Evolutionary conservation across 768 basidiomycete genomes (phyloP).

Genomic region (Flagelloscypha sp.): DNA sequence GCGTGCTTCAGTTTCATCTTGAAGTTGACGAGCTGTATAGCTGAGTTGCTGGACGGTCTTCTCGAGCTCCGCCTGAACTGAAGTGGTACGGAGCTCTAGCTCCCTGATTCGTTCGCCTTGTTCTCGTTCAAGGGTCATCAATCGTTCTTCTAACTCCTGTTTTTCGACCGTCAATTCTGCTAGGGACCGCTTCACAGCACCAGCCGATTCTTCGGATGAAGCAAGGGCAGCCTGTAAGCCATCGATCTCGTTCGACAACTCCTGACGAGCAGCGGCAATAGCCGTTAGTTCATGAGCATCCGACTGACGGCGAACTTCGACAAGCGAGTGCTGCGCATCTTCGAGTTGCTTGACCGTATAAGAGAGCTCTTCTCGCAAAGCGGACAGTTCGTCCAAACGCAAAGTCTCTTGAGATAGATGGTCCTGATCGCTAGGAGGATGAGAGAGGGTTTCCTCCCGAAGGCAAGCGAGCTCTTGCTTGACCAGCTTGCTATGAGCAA

Average conservation of each 20-base stretch:
- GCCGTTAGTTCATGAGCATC: no score
- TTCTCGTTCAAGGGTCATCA: no score
- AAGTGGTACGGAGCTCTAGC: background rate
- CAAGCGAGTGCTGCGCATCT: constrained; percentile 10
- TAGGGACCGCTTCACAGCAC: background rate
- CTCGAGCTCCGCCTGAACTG: constrained; percentile 3
- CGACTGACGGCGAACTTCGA: no score
- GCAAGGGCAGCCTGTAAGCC: constrained; percentile 14
- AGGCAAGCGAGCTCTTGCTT: constrained; percentile 11
- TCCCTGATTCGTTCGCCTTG: constrained; percentile 1
- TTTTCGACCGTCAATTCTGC: background rate
- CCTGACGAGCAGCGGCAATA: no score
- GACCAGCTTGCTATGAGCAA: constrained; percentile 10
- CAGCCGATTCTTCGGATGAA: constrained; percentile 11
- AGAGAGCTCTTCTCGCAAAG: constrained; percentile 18
- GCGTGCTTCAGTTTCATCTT: constrained; percentile 27
- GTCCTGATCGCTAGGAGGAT: no score
- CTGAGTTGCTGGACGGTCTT: no score
- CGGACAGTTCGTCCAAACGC: constrained; percentile 12
- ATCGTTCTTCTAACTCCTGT: background rate
- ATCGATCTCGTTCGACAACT: constrained; percentile 15
- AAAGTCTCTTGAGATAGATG: no score
- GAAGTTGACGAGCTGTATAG: constrained; percentile 14
- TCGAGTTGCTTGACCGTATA: constrained; percentile 15
- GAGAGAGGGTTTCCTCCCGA: constrained; percentile 9